Base-by-base conservation (phyloP, 345 rosid genomes). In the Citrus maxima region DNA sequence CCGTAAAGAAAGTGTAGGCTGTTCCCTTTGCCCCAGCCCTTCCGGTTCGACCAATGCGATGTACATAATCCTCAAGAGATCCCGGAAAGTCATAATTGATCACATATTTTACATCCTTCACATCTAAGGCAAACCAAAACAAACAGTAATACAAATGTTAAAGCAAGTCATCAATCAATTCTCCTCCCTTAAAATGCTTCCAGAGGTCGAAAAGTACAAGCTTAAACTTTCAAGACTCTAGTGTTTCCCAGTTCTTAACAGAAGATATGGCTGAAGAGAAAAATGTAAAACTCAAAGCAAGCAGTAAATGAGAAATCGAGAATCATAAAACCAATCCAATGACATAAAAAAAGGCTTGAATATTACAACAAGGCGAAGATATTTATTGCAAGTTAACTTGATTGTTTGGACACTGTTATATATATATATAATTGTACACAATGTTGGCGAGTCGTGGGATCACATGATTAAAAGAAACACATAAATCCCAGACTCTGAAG, bases 21-120 rank as follows among this genome's bases (percentile, higher is more conserved):
- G 99, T 97, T 82, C 99, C 99, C 86, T 94, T 97, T 2, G 99
- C 99, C 40, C 99, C 99, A 0, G 99, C 99, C 73, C 99, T 97
- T 78, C 99, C 99, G 0, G 99, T 94, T 79, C 99, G 84, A 74
- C 99, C 99, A 77, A 97, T 97, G 35, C 98, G 93, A 74, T 97
- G 99, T 67, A 97, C 99, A 71, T 97, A 97, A 88, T 97, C 99
- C 81, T 97, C 99, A 7, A 94, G 93, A 58, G 99, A 94, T 76
- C 98, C 98, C 70, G 99, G 99, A 81, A 97, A 97, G 88, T 97
- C 99, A 54, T 97, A 97, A 82, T 97, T 97, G 78, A 94, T 90
- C 80, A 97, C 99, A 71, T 90, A 97, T 84, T 89, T 94, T 34
- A 97, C 97, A 78, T 97, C 98, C 84, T 97, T 97, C 80, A 97